phyloP scores from a whole-genome alignment of 1,139 yeast genomes.

The Zygoascus sp. region DNA sequence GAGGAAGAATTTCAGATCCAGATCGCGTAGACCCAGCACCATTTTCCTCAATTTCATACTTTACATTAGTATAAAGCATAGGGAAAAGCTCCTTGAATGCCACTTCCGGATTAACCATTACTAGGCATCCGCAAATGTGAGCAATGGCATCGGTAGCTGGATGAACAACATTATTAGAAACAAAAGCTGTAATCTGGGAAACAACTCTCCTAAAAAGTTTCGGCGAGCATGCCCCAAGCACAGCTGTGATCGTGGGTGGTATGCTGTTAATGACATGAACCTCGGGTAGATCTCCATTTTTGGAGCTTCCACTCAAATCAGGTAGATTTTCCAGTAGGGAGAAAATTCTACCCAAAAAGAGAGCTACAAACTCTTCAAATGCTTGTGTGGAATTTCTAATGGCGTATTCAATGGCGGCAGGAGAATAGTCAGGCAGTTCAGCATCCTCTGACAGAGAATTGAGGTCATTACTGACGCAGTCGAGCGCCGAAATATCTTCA shows the following conservation, averaged over 20 bases:
- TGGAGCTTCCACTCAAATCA: constrained; percentile 27
- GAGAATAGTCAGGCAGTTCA: constrained; percentile 35
- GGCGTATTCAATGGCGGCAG: constrained; percentile 40
- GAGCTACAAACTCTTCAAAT: constrained; percentile 57
- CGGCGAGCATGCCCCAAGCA: constrained; percentile 63
- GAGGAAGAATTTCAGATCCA: constrained; percentile 62
- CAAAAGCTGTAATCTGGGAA: constrained; percentile 51
- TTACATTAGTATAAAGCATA: constrained; percentile 49
- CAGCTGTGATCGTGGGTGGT: constrained; percentile 62
- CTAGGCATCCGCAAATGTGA: constrained; percentile 63
- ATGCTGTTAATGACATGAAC: constrained; percentile 48
- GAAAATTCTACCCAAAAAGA: constrained; percentile 58
- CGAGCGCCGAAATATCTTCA: constrained; percentile 56
- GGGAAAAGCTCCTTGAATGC: constrained; percentile 47
- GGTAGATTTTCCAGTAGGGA: constrained; percentile 73
- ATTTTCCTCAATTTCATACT: constrained; percentile 70
- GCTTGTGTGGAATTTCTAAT: constrained; percentile 70
- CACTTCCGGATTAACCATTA: constrained; percentile 53
- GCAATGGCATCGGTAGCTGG: constrained; percentile 66
- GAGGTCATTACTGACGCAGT: constrained; percentile 55
- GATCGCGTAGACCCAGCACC: constrained; percentile 78
- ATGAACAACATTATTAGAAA: constrained; percentile 57
- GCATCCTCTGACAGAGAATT: constrained; percentile 31
- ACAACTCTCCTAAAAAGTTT: constrained; percentile 52
- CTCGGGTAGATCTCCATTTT: constrained; percentile 33